These are phyloP conservation scores for Zychaea mexicana DNA, from an alignment of 371 early-diverging fungal genomes.

Conservation along the genomic window DNA sequence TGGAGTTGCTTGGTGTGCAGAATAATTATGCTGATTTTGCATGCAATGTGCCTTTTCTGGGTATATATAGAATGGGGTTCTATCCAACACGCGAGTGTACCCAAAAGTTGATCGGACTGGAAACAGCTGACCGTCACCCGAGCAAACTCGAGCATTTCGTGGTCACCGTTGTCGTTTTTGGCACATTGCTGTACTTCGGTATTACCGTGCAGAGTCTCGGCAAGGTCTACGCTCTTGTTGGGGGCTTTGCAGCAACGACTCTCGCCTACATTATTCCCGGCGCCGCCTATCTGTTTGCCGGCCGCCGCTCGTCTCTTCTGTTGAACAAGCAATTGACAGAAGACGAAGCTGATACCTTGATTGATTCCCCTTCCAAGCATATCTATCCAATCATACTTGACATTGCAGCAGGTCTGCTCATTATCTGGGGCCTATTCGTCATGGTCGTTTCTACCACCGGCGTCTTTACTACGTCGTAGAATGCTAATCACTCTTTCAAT, in stretches of 20 bases:
- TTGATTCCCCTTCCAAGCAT: neutral
- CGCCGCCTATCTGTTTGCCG: conserved; percentile 38
- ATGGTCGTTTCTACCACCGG: conserved; percentile 40
- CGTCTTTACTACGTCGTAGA: no score
- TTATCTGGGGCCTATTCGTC: conserved; percentile 42
- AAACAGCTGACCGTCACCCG: conserved; percentile 39
- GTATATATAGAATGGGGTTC: conserved; percentile 44
- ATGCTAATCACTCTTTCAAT: no score
- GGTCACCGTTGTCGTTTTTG: conserved; percentile 46
- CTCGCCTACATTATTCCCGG: conserved; percentile 62
- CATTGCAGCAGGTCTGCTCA: conserved; percentile 35
- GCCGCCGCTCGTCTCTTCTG: neutral
- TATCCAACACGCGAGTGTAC: conserved; percentile 57
- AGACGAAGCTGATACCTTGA: neutral
- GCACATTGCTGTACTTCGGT: conserved; percentile 32
- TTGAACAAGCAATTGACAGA: neutral
- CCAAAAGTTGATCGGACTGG: conserved; percentile 55
- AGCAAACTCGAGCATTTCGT: conserved; percentile 40
- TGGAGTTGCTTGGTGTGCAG: no score
- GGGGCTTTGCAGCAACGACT: conserved; percentile 58
- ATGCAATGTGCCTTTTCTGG: no score
- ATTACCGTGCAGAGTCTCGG: conserved; percentile 50
- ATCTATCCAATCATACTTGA: conserved; percentile 15
- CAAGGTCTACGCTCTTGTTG: conserved; percentile 55
- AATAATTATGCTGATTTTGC: neutral